Evolutionary conservation across 139 green algal genomes (phyloP).

Genomic region (Pleodorina starrii): DNA sequence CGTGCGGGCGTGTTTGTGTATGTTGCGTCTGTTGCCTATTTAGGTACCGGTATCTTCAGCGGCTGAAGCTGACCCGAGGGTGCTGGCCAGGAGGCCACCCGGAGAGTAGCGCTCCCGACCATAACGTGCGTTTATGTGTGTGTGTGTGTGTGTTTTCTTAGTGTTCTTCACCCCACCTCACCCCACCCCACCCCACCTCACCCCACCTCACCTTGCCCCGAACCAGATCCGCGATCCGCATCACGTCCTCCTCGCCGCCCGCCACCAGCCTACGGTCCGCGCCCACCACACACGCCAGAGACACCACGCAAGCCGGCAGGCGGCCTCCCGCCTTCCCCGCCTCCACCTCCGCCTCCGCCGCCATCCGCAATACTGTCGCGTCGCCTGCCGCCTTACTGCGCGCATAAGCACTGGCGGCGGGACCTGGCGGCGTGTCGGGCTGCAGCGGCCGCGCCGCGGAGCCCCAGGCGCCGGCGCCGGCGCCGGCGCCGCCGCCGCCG

Average conservation of each 20-base stretch:
- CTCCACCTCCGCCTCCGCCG: neutral
- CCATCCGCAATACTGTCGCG: neutral
- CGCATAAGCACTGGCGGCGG: constrained; percentile 18
- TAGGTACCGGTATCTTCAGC: too few relatives aligned
- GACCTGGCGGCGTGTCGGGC: constrained; percentile 13
- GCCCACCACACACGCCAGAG: constrained; percentile 20
- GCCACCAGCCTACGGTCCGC: constrained; percentile 16
- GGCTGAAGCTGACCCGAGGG: too few relatives aligned
- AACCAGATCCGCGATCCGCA: constrained; percentile 39
- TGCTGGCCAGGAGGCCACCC: too few relatives aligned
- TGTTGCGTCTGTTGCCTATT: too few relatives aligned
- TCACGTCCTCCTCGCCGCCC: constrained; percentile 12
- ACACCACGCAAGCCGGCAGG: constrained; percentile 5
- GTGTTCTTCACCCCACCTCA: too few relatives aligned
- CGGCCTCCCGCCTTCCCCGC: too few relatives aligned
- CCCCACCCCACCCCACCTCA: too few relatives aligned
- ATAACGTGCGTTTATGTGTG: too few relatives aligned
- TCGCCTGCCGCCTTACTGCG: constrained; percentile 24
- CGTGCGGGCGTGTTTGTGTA: too few relatives aligned
- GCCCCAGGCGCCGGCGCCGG: constrained; percentile 8
- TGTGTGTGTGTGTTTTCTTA: too few relatives aligned
- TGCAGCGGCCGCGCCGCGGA: constrained; percentile 12
- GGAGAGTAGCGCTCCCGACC: too few relatives aligned
- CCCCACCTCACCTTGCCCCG: constrained; percentile 35
- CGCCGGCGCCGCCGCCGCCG: too few relatives aligned